Evolutionary conservation across 257 asterid species (phyloP), one percentile per base, ranked within the genome.

Genomic region (Thymus quinquecostatus): DNA sequence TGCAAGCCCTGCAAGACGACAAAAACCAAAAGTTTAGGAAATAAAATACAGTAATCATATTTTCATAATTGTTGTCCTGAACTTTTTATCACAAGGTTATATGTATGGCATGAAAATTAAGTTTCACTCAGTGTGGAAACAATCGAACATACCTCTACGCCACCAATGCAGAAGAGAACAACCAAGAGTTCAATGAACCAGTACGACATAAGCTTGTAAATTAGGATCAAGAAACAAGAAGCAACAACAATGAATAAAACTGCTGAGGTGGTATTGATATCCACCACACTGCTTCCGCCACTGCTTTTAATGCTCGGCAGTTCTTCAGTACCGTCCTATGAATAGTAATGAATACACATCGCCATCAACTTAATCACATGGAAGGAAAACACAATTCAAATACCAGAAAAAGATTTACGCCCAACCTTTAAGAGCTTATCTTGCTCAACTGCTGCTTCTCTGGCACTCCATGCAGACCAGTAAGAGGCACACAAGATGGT

Each of bases 381-480:
- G 34, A 48, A 14, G 66, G 66, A 14, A 55, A 33, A 43, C 14
- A 47, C 40, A n/a, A 48, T 51, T 70, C 55, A n/a, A 57, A 40
- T 70, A 54, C 8, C 48, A 21, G 38, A 69, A 12, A 49, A 55
- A 38, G 57, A 4, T 29, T 66, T 60, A 51, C n/a, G 41, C 9
- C 73, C 6, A 43, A 90, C 98, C 95, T 90, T 90, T 53, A 90
- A 82, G 45, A 87, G 72, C 84, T 87, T 87, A 78, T 92, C 97
- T 61, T 88, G 91, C 69, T 88, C 97, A 9, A 84, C 81, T 51
- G 90, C 90, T 56, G 87, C 87, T 86, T 88, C 97, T 83, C 87
- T 79, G 72, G 83, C 92, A 79, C 90, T 88, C 96, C 96, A 87
- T 44, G 96, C 98, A 70, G 96, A 90, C 98, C 97, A 92, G 58